Percentiles rank a stretch among this genome's conserved stretches.
Evolutionary conservation across 1,139 yeast genomes (phyloP).

Genomic region (Saccharomycopsis hybrid): DNA sequence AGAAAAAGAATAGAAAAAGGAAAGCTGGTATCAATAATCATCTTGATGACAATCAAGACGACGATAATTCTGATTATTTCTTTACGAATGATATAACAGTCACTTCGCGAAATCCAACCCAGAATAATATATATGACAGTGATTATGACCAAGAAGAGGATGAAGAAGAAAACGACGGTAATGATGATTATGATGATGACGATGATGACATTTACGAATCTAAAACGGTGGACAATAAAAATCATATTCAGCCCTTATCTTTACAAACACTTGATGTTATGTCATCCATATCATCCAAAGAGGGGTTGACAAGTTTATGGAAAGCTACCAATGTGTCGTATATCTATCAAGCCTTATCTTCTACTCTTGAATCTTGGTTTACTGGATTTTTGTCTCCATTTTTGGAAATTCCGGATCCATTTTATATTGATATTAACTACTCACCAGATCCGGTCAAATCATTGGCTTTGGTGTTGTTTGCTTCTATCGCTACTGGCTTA

Average conservation of each 20-base stretch:
- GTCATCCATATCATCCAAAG: conserved; percentile 61
- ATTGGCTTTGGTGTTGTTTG: conserved; percentile 58
- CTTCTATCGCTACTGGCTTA: conserved; percentile 71
- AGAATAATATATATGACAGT: no score
- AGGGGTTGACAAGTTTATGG: conserved; percentile 81
- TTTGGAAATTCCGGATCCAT: conserved; percentile 85
- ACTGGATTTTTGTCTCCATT: conserved; percentile 82
- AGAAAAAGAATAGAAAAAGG: conserved; percentile 1
- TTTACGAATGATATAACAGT: conserved; percentile 12
- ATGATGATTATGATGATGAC: conserved; percentile 2
- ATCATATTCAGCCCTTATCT: conserved; percentile 50
- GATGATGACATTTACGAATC: conserved; percentile 3
- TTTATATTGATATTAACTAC: conserved; percentile 75
- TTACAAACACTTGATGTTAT: conserved; percentile 67
- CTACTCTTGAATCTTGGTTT: conserved; percentile 85
- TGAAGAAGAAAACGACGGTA: no score
- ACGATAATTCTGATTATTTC: conserved; percentile 12
- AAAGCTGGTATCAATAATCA: conserved; percentile 11
- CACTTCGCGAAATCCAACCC: no score
- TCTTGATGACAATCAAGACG: conserved; percentile 7
- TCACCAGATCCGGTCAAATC: conserved; percentile 72
- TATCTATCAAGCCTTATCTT: conserved; percentile 65
- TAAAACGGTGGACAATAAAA: no score
- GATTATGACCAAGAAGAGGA: background rate
- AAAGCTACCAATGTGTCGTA: conserved; percentile 85